Conservation (phyloP, 2,329 filamentous ascomycete genomes). For the Penicillium crustosum region DNA sequence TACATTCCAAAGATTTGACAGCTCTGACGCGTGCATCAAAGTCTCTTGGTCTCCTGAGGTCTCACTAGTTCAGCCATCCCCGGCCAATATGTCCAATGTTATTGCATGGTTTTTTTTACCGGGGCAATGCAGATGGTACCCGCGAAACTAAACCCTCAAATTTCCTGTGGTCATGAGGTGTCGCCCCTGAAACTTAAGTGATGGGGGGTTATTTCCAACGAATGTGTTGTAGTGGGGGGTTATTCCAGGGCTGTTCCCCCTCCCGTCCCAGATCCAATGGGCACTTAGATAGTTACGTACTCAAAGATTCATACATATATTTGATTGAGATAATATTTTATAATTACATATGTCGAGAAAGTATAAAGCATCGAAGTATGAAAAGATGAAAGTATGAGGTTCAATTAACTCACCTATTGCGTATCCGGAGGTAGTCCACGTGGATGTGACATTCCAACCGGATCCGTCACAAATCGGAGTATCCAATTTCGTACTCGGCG, state of each 20-base stretch:
- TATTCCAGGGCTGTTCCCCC: not conserved
- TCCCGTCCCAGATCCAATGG: constrained; percentile 8
- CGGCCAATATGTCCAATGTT: constrained; percentile 13
- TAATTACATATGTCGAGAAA: not conserved
- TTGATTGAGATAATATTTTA: not conserved
- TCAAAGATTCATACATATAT: not conserved
- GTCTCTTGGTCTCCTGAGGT: constrained; percentile 3
- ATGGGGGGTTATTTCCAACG: not conserved
- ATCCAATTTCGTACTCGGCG: constrained; percentile 73
- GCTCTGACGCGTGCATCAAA: not conserved
- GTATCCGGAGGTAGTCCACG: constrained; percentile 43
- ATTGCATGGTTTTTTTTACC: constrained; percentile 17
- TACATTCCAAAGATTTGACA: not conserved
- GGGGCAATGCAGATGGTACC: constrained; percentile 11
- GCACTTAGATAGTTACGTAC: not conserved
- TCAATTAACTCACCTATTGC: constrained; percentile 22
- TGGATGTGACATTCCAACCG: constrained; percentile 28
- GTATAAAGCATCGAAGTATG: not conserved
- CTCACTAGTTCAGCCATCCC: constrained; percentile 14
- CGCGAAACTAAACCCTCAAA: constrained; percentile 16
- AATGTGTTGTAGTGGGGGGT: not conserved
- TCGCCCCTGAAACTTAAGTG: constrained; percentile 18
- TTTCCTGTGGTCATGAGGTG: constrained; percentile 18
- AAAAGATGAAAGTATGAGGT: not conserved
- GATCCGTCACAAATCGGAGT: constrained; percentile 61